These are phyloP conservation scores for Emergomyces pasteurianus DNA, from an alignment of 2,329 filamentous ascomycete genomes.

Conservation along the genomic window DNA sequence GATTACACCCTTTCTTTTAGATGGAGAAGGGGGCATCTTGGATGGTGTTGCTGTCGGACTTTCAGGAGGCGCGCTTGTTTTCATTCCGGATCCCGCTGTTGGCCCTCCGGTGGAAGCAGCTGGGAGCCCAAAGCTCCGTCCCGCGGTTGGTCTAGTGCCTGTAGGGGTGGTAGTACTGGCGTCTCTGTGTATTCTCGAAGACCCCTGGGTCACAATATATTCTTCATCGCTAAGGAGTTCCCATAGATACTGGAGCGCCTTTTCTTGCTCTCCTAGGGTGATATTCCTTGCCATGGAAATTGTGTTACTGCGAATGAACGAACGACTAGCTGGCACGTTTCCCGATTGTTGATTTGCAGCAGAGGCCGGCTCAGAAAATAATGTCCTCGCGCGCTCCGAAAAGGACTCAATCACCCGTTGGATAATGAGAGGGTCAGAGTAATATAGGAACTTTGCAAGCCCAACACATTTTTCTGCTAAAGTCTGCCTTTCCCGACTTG, in stretches of 20 bases:
- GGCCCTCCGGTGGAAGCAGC: not conserved
- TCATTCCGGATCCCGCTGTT: not conserved
- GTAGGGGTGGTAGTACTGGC: not conserved
- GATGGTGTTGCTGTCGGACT: not conserved
- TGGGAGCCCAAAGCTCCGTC: not conserved
- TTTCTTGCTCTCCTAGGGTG: slow-evolving; percentile 13
- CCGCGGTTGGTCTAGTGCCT: no score
- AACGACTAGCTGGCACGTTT: slow-evolving; percentile 14
- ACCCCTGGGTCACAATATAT: slow-evolving; percentile 18
- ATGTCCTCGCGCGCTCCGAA: slow-evolving; percentile 19
- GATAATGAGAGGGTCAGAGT: slow-evolving; percentile 16
- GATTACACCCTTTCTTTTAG: slow-evolving; percentile 11
- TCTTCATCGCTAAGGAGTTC: slow-evolving; percentile 22
- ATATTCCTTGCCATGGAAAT: slow-evolving; percentile 7
- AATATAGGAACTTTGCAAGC: slow-evolving; percentile 22
- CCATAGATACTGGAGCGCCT: slow-evolving; percentile 19
- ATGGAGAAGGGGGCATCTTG: not conserved
- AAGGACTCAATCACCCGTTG: slow-evolving; percentile 19
- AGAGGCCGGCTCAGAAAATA: slow-evolving; percentile 13
- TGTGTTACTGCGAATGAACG: slow-evolving; percentile 1
- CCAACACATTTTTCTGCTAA: slow-evolving; percentile 17
- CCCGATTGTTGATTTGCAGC: slow-evolving; percentile 19
- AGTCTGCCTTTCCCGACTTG: slow-evolving; percentile 9
- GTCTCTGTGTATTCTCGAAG: not conserved
- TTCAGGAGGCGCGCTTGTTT: not conserved